These are phyloP conservation scores for Populus davidiana DNA, from an alignment of 345 rosid species.

Conservation along the genomic window DNA sequence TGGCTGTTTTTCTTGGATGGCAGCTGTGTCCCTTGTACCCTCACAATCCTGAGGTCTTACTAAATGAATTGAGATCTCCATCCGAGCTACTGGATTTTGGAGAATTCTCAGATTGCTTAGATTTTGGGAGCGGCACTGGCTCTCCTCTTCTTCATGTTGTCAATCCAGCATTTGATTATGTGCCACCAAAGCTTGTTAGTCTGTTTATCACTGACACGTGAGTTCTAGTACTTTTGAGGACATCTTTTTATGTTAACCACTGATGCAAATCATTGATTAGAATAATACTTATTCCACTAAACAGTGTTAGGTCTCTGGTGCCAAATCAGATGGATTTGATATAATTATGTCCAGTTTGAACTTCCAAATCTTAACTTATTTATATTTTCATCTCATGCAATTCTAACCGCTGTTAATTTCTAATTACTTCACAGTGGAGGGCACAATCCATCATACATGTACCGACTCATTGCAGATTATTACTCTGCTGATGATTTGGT, in stretches of 20 bases:
- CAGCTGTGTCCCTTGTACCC: constrained; percentile 98
- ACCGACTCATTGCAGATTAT: constrained; percentile 91
- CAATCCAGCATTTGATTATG: constrained; percentile 92
- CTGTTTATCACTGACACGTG: constrained; percentile 96
- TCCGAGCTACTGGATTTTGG: constrained; percentile 94
- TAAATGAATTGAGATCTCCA: constrained; percentile 95
- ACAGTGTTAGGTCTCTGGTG: not conserved
- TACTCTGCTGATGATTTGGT: constrained; percentile 97
- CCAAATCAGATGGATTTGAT: not conserved
- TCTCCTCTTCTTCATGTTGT: constrained; percentile 87
- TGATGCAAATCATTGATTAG: not conserved
- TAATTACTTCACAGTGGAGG: constrained; percentile 67
- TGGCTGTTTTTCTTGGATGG: constrained; percentile 21
- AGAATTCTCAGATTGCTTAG: constrained; percentile 95
- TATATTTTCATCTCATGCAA: not conserved
- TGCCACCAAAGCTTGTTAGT: constrained; percentile 95
- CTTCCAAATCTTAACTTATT: not conserved
- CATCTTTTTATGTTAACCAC: not conserved
- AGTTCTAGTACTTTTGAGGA: constrained; percentile 34
- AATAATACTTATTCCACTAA: not conserved
- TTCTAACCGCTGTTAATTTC: not conserved
- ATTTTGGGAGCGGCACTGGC: constrained; percentile 60
- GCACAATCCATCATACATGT: constrained; percentile 96
- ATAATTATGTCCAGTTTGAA: not conserved
- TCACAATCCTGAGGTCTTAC: constrained; percentile 88